Percentiles rank a stretch among this genome's conserved stretches.
These are phyloP conservation scores for Melastoma malabathricum DNA, from an alignment of 345 rosid species.

Conservation along the genomic window DNA sequence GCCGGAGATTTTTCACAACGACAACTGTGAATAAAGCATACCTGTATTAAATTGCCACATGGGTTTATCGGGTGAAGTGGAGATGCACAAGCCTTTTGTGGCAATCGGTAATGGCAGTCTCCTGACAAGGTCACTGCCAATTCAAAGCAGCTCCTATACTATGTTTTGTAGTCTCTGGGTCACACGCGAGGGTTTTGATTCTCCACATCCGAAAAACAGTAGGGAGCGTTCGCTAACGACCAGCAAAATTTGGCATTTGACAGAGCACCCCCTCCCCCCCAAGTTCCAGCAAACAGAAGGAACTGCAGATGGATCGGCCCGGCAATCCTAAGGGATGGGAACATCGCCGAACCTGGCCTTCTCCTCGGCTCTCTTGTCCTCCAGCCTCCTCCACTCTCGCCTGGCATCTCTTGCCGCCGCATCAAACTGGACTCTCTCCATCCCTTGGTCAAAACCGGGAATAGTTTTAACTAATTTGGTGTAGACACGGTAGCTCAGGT, in stretches of 20 bases:
- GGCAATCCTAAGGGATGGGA: conserved; percentile 3
- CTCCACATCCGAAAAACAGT: too few relatives aligned
- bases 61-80: background rate
- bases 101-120: background rate
- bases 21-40: conserved; percentile 1
- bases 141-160: too few relatives aligned
- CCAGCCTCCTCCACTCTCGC: conserved; percentile 27
- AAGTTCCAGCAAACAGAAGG: too few relatives aligned
- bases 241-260: too few relatives aligned
- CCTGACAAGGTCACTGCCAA: too few relatives aligned
- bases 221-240: too few relatives aligned
- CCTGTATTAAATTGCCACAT: conserved; percentile 1
- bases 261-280: too few relatives aligned
- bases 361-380: conserved; percentile 22
- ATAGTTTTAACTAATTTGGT: conserved; percentile 24
- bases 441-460: conserved; percentile 42
- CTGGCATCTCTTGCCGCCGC: conserved; percentile 16
- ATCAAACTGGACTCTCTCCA: conserved; percentile 44
- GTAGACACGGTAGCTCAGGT: conserved; percentile 26
- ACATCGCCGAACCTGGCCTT: conserved; percentile 9
- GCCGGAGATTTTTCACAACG: background rate
- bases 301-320: background rate
- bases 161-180: too few relatives aligned
- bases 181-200: too few relatives aligned
- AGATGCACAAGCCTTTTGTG: background rate